Evolutionary conservation across 441 rosid genomes (phyloP).

Genomic region (Pelargonium myrrhifolium): DNA sequence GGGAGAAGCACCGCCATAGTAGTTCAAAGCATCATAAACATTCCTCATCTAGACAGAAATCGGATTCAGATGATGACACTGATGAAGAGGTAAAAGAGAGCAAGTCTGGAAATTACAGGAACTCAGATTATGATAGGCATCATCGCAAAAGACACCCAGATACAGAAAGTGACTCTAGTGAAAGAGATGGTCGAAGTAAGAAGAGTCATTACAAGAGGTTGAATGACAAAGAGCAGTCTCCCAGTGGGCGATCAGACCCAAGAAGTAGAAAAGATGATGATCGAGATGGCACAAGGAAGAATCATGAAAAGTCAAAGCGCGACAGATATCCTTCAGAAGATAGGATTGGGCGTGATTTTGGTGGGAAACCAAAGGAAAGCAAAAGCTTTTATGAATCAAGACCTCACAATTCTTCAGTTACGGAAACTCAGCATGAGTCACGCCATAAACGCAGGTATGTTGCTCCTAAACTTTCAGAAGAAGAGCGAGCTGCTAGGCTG

Average conservation of each 20-base stretch:
- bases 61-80: slow-evolving; percentile 34
- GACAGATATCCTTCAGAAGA: slow-evolving; percentile 28
- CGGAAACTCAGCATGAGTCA: slow-evolving; percentile 21
- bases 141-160: slow-evolving; percentile 23
- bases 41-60: background rate
- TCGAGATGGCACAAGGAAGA: slow-evolving; percentile 27
- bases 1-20: slow-evolving; percentile 27
- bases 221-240: slow-evolving; percentile 30
- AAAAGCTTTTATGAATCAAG: slow-evolving; percentile 19
- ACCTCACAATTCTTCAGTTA: slow-evolving; percentile 8
- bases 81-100: slow-evolving; percentile 25
- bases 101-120: slow-evolving; percentile 21
- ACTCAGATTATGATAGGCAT: slow-evolving; percentile 28
- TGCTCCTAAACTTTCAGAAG: slow-evolving; percentile 63
- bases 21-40: background rate
- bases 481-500: slow-evolving; percentile 73
- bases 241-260: slow-evolving; percentile 18
- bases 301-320: slow-evolving; percentile 29
- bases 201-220: slow-evolving; percentile 22
- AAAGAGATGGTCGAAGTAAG: slow-evolving; percentile 25
- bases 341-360: slow-evolving; percentile 15
- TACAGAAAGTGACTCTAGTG: slow-evolving; percentile 35
- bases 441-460: slow-evolving; percentile 32
- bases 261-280: slow-evolving; percentile 23
- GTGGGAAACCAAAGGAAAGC: slow-evolving; percentile 23